Percentiles rank a stretch among this genome's conserved stretches.
Evolutionary conservation across 176 grass and related monocot species (phyloP).

Genomic region (Panicum miliaceum): DNA sequence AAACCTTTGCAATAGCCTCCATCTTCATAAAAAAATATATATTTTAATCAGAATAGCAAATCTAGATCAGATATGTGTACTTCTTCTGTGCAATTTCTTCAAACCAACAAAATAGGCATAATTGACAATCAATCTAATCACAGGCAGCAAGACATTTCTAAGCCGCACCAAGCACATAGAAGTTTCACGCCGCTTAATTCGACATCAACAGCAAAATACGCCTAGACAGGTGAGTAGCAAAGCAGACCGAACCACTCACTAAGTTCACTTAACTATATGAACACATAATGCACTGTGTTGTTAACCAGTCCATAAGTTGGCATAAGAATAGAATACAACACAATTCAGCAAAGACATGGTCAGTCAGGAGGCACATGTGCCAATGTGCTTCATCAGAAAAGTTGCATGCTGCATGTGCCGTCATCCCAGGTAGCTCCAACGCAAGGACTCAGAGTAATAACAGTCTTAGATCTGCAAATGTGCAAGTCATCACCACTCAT

Average conservation of each 20-base stretch:
- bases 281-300: background rate
- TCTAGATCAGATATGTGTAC: background rate
- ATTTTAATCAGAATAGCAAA: background rate
- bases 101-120: background rate
- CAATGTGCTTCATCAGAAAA: conserved; percentile 9
- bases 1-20: conserved; percentile 53
- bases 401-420: conserved; percentile 11
- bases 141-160: background rate
- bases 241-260: background rate
- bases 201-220: background rate
- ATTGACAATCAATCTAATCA: background rate
- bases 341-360: conserved; percentile 3
- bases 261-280: background rate
- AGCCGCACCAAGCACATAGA: background rate
- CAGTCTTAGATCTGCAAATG: conserved; percentile 13
- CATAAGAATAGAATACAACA: background rate
- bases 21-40: conserved; percentile 70
- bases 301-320: background rate
- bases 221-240: background rate
- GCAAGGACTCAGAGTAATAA: background rate
- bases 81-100: background rate
- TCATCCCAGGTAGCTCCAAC: conserved; percentile 25
- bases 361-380: background rate
- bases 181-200: background rate
- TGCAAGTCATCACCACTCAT: background rate